phyloP scores from a whole-genome alignment of 768 basidiomycete genomes.

The Boletales sp. region DNA sequence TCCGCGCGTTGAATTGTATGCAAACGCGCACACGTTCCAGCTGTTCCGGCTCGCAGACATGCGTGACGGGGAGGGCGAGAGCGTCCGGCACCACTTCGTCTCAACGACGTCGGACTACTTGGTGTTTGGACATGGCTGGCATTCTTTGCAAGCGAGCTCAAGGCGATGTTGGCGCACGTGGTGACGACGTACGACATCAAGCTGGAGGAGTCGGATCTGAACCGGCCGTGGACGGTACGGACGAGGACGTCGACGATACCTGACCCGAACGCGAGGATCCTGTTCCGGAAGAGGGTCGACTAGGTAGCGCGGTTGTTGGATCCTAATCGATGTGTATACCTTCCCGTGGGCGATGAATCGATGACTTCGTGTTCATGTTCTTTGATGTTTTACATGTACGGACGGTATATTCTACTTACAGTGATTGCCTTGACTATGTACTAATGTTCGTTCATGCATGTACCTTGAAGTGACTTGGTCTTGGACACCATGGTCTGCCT shows the following conservation, averaged over 20 bases:
- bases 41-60: constrained; percentile 46
- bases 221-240: not conserved
- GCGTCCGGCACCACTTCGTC: constrained; percentile 32
- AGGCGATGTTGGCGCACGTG: constrained; percentile 43
- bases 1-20: constrained; percentile 24
- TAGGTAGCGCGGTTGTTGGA: not conserved
- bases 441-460: no score
- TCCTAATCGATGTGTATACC: no score
- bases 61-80: constrained; percentile 30
- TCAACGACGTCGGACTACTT: constrained; percentile 33
- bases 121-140: constrained; percentile 35
- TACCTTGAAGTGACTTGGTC: no score
- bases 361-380: no score
- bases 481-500: no score
- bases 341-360: no score
- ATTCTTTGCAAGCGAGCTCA: constrained; percentile 37
- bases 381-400: no score
- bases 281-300: constrained; percentile 11
- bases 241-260: not conserved
- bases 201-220: not conserved
- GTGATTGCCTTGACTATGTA: no score
- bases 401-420: no score
- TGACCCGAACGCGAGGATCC: constrained; percentile 4
- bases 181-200: constrained; percentile 22
- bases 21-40: constrained; percentile 38